Percentiles rank a stretch among this genome's conserved stretches.
These are phyloP conservation scores for Rehmannia glutinosa DNA, from an alignment of 257 asterid species.

Conservation along the genomic window DNA sequence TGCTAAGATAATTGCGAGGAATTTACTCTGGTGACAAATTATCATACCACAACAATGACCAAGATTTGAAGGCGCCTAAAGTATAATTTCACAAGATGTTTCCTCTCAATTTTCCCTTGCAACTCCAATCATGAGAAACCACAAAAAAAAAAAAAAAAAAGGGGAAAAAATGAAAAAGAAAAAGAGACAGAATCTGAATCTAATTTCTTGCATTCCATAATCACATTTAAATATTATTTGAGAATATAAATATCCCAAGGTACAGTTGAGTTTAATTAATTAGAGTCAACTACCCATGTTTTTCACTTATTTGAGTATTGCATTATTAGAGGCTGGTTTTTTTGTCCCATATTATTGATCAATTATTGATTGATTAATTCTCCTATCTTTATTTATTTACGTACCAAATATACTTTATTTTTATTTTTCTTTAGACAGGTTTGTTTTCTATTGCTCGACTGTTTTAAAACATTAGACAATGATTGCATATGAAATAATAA, in stretches of 20 bases:
- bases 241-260: constrained; percentile 2
- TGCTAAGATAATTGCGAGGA: too few species aligned
- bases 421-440: background rate
- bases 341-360: constrained; percentile 23
- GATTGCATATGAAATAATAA: background rate
- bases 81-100: too few species aligned
- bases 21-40: too few species aligned
- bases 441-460: background rate
- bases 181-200: constrained; percentile 7
- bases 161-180: too few species aligned
- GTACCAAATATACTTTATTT: background rate
- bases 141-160: too few species aligned
- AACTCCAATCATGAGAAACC: too few species aligned
- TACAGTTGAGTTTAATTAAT: constrained; percentile 23
- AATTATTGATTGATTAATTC: constrained; percentile 26
- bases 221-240: background rate
- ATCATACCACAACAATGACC: too few species aligned
- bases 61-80: too few species aligned
- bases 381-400: background rate
- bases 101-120: too few species aligned
- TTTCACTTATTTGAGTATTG: constrained; percentile 9
- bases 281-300: constrained; percentile 28
- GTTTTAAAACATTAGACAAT: background rate
- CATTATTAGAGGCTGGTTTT: constrained; percentile 18
- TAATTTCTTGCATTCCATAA: background rate